A percentile compares a stretch with the other conserved stretches of the same genome.
phyloP scores from a whole-genome alignment of 1,284 basidiomycete species.

The Ceratobasidium sp. region DNA sequence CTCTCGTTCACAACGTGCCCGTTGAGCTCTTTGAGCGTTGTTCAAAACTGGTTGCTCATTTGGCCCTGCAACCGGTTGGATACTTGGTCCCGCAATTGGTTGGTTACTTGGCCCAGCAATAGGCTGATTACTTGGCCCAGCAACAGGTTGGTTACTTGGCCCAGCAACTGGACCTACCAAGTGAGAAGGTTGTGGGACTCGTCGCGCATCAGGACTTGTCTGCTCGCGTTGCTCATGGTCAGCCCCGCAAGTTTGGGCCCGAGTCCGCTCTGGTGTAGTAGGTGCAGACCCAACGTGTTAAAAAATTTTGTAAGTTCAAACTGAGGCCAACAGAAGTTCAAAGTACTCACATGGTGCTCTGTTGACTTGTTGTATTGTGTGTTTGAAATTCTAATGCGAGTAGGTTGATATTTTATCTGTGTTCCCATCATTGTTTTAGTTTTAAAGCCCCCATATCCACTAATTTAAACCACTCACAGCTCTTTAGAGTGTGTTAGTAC shows the following conservation, averaged over 20 bases:
- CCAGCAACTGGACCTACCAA: neutral
- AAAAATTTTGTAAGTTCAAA: no score
- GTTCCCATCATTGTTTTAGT: no score
- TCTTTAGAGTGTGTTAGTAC: no score
- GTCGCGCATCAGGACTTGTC: conserved; percentile 7
- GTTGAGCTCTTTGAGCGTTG: neutral
- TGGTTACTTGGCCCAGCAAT: conserved; percentile 10
- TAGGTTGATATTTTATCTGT: no score
- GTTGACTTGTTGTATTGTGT: no score
- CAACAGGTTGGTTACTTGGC: neutral
- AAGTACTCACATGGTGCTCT: no score
- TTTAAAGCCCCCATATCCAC: no score
- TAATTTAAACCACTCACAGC: no score
- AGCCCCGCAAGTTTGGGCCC: neutral
- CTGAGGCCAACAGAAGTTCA: no score
- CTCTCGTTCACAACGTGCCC: neutral
- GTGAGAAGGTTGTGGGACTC: conserved; percentile 1
- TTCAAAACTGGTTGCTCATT: neutral
- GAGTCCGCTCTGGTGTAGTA: neutral
- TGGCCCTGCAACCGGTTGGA: no score
- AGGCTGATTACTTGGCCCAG: no score
- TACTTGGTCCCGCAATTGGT: neutral
- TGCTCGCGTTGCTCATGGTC: neutral
- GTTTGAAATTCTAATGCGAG: no score
- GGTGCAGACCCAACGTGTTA: conserved; percentile 18